Conservation (phyloP, 1,284 basidiomycete species). For the Stereum hirsutum region DNA sequence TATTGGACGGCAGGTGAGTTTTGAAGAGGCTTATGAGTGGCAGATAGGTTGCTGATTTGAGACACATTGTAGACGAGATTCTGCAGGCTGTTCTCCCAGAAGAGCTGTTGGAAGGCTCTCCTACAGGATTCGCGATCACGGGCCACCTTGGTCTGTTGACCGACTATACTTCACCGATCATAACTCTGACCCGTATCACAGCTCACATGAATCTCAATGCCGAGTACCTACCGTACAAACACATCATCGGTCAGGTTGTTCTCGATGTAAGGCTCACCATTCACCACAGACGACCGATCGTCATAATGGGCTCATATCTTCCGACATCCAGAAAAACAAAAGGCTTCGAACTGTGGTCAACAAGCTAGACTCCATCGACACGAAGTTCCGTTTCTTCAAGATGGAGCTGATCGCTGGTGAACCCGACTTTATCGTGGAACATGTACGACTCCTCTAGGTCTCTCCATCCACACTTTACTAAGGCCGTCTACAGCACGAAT, state of each 20-base stretch:
- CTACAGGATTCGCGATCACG: constrained; percentile 80
- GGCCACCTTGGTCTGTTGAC: constrained; percentile 78
- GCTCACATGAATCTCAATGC: constrained; percentile 87
- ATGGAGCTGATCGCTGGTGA: constrained; percentile 97
- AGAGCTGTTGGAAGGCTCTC: constrained; percentile 68
- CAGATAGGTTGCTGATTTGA: too few species aligned
- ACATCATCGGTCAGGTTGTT: constrained; percentile 87
- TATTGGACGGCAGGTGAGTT: constrained; percentile 78
- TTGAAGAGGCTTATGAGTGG: too few species aligned
- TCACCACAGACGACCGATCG: not conserved
- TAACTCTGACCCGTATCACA: constrained; percentile 15
- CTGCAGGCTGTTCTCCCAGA: constrained; percentile 73
- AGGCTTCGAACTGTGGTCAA: constrained; percentile 88
- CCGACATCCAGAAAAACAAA: constrained; percentile 64
- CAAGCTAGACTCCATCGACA: constrained; percentile 86
- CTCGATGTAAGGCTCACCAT: constrained; percentile 59
- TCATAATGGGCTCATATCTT: not conserved
- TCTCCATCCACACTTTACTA: constrained; percentile 2
- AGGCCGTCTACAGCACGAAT: constrained; percentile 54
- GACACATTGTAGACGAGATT: constrained; percentile 61
- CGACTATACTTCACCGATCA: not conserved
- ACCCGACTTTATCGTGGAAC: constrained; percentile 75
- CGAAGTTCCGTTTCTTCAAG: constrained; percentile 86
- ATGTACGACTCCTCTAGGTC: constrained; percentile 47
- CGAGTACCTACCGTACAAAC: constrained; percentile 87